Conservation (phyloP, 148 eudicot species). For the Dysphania ambrosioides region DNA sequence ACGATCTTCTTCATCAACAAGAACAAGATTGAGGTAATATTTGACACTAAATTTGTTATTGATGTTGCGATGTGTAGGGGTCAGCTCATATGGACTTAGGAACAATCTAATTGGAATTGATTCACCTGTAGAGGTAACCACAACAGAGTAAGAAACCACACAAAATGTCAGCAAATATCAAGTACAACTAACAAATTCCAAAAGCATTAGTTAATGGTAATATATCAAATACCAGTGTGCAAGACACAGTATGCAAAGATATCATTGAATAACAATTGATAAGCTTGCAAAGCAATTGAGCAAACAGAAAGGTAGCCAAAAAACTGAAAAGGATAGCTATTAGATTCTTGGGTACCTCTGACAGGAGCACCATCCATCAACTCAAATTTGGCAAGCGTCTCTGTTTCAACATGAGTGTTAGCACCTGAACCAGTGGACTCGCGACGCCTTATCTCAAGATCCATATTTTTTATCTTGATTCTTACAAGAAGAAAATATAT, state of each 20-base stretch:
- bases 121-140: slow-evolving; percentile 57
- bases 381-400: slow-evolving; percentile 97
- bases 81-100: slow-evolving; percentile 92
- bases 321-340: not conserved
- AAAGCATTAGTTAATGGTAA: not conserved
- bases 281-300: not conserved
- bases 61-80: slow-evolving; percentile 89
- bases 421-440: slow-evolving; percentile 99
- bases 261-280: not conserved
- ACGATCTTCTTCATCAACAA: slow-evolving; percentile 97
- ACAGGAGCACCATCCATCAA: slow-evolving; percentile 99
- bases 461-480: slow-evolving; percentile 97
- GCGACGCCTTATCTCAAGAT: slow-evolving; percentile 93
- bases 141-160: not conserved
- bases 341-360: slow-evolving; percentile 59
- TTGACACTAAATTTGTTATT: slow-evolving; percentile 98
- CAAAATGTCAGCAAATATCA: not conserved
- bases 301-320: not conserved
- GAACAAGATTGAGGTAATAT: slow-evolving; percentile 84
- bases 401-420: slow-evolving; percentile 96
- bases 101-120: slow-evolving; percentile 90
- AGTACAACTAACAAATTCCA: not conserved
- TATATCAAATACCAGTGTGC: not conserved
- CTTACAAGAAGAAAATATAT: slow-evolving; percentile 96
- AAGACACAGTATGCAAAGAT: not conserved